These are phyloP conservation scores for Aspergillus tubingensis DNA, from an alignment of 2,329 filamentous ascomycete genomes.

Conservation along the genomic window DNA sequence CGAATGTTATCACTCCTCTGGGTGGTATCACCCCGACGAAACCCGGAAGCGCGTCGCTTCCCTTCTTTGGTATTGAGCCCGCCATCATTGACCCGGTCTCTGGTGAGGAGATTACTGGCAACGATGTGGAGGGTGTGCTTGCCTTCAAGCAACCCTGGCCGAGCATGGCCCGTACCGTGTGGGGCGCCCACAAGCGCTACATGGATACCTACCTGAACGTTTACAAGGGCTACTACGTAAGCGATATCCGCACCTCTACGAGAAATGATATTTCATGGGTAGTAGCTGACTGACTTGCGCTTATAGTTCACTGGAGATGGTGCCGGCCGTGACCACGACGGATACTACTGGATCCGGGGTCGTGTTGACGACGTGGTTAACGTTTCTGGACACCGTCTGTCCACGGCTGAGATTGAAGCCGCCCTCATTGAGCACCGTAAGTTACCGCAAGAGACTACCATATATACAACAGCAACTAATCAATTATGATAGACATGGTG, in stretches of 20 bases:
- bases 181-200: conserved; percentile 96
- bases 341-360: conserved; percentile 99
- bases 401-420: conserved; percentile 96
- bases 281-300: conserved; percentile 13
- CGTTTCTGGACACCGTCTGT: conserved; percentile 92
- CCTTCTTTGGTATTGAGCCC: conserved; percentile 98
- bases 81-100: conserved; percentile 96
- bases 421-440: conserved; percentile 86
- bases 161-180: conserved; percentile 97
- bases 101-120: conserved; percentile 88
- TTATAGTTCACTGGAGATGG: conserved; percentile 67
- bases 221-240: conserved; percentile 96
- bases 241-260: conserved; percentile 38
- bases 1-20: conserved; percentile 90
- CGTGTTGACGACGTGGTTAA: conserved; percentile 99
- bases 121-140: conserved; percentile 95
- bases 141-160: conserved; percentile 98
- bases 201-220: conserved; percentile 98
- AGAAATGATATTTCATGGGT: too few relatives aligned
- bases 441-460: conserved; percentile 15
- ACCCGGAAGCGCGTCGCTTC: conserved; percentile 90
- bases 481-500: conserved; percentile 50
- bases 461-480: conserved; percentile 19
- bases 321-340: conserved; percentile 92
- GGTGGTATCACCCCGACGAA: conserved; percentile 94